Base-by-base conservation (phyloP, 202 grass and related monocot species). In the Cymbopogon flexuosus region DNA sequence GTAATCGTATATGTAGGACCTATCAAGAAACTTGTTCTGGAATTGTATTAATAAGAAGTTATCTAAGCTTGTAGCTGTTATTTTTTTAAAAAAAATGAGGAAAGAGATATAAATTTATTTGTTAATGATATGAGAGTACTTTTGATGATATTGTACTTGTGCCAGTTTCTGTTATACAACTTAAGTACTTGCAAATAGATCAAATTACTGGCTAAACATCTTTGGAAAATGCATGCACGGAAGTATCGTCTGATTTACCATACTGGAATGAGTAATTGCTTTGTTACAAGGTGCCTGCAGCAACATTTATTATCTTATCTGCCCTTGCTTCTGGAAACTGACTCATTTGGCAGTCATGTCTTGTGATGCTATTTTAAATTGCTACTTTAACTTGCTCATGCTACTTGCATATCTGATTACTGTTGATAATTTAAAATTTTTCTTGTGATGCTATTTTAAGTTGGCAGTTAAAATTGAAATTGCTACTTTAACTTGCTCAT, bases 81-180 rank as follows among this genome's bases (percentile, higher is more conserved):
- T 39, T 80, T 75, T 3, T 46, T 68, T 42, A 52, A 22, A 66
- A 52, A 22, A 66, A 67, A 56, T 61, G n/a, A 81, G 62, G 51
- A 49, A 47, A 68, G 27, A 30, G 27, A 58, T 5, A 35, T 6
- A 51, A 22, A 52, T 43, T 39, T 42, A 24, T 43, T 24, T 63
- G 42, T 16, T 24, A 76, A 70, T 8, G 1, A 6, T 9, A 51
- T 68, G 39, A 4, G 60, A 75, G 6, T 29, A 75, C 37, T 72
- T 83, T 40, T 41, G 16, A 18, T 47, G 31, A 76, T 52, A 70
- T 62, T 61, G 37, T 13, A 30, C 8, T 52, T 37, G 11, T 75
- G 40, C 41, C 31, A 75, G 42, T 73, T 75, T 75, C n/a, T 35
- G 6, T 29, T 69, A 11, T 34, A 66, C 47, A 39, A 11, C 13